Evolutionary conservation across 345 rosid species (phyloP).

Genomic region (Bruguiera sexangula): DNA sequence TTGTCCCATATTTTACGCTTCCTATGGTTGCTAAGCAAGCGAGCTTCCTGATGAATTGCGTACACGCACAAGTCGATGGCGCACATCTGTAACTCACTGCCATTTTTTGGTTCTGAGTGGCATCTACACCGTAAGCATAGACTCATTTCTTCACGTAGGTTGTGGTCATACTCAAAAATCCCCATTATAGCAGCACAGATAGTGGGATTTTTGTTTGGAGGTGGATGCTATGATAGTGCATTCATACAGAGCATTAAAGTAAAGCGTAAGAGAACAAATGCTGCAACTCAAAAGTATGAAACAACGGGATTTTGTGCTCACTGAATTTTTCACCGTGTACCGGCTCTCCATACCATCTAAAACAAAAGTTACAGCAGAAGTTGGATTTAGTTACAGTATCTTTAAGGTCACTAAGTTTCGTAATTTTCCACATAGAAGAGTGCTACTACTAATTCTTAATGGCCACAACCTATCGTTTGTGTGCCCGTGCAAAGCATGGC

Average conservation of each 20-base stretch:
- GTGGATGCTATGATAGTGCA: background rate
- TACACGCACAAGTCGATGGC: too few relatives aligned
- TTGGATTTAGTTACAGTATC: background rate
- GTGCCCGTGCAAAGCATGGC: too few relatives aligned
- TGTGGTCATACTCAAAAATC: background rate
- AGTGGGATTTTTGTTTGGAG: background rate
- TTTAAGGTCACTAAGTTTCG: background rate
- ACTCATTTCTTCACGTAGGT: background rate
- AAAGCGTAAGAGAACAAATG: background rate
- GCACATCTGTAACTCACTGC: too few relatives aligned
- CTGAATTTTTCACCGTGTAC: conserved; percentile 6
- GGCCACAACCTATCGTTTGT: too few relatives aligned
- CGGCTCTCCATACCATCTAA: background rate
- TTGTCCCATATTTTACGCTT: too few relatives aligned
- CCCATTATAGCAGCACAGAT: background rate
- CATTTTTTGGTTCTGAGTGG: background rate
- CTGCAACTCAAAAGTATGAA: background rate
- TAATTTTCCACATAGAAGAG: too few relatives aligned
- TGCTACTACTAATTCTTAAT: too few relatives aligned
- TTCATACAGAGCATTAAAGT: background rate
- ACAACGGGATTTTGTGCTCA: background rate
- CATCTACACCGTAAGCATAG: background rate
- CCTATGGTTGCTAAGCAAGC: too few relatives aligned
- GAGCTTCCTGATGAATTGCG: too few relatives aligned
- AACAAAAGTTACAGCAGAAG: background rate